Base-by-base conservation (phyloP, 345 rosid species). In the Camelina neglecta region DNA sequence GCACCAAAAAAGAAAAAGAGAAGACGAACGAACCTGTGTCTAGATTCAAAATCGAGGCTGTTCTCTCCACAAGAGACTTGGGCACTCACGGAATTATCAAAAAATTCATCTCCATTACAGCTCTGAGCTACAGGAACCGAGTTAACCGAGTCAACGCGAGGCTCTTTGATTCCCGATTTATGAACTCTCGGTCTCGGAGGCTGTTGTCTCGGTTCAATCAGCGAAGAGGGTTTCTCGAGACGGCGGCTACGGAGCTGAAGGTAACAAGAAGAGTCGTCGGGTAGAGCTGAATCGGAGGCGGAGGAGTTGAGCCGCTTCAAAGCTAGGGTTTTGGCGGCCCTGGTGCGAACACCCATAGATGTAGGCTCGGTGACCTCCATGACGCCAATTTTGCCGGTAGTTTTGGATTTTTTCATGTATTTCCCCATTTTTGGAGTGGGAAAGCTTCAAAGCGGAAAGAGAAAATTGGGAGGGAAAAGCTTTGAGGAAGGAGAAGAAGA, bases 221-320 rank as follows among this genome's bases (percentile, higher is more conserved):
- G 67, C 0, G 58, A 42, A 2, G 50, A 73, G n/a, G 81, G 84
- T 47, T 87, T 89, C 75, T 82, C 85, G 65, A 89, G 84, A 60
- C 87, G 89, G 69, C 84, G 89, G 79, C 87, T 89, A 23, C 93
- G 78, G 69, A 89, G 93, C 87, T 89, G 84, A 26, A 89, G 89
- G 74, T 84, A 86, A 51, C 75, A 80, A 31, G 93, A 84, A 15
- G 89, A 79, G 51, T 64, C 61, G 5, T 18, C 68, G 0, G 68
- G 36, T 9, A 67, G 9, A 41, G 68, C 29, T n/a, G 68, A 49
- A 23, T 66, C 79, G 36, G 71, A 29, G 23, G 75, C 36, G 59
- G 80, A 77, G 54, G 76, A 77, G 12, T 68, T 69, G 5, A 82
- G 80, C 29, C 80, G 71, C 70, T 79, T 71, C 53, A 82, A 71